These are phyloP conservation scores for Suhomyces pyralidae DNA, from an alignment of 805 yeast species.

Conservation along the genomic window DNA sequence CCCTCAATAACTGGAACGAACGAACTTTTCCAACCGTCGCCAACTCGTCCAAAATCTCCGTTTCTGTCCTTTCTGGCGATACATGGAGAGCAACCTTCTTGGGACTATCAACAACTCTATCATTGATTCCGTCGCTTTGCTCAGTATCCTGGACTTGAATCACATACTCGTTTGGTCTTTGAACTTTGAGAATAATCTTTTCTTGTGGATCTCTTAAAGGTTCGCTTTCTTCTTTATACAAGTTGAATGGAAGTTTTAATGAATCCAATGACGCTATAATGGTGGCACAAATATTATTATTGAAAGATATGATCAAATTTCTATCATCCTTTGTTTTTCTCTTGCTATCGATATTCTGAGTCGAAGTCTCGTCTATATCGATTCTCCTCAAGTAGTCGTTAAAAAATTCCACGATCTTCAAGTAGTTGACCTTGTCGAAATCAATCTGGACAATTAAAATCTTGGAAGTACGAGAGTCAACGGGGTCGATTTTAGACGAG, in stretches of 20 bases:
- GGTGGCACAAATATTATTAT: slow-evolving; percentile 54
- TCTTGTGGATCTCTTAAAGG: slow-evolving; percentile 9
- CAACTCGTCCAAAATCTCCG: slow-evolving; percentile 42
- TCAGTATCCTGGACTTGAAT: slow-evolving; percentile 23
- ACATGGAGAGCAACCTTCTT: slow-evolving; percentile 47
- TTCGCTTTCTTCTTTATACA: slow-evolving; percentile 22
- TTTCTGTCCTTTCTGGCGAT: slow-evolving; percentile 44
- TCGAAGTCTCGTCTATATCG: slow-evolving; percentile 38
- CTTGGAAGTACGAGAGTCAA: slow-evolving; percentile 33
- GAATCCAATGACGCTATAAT: slow-evolving; percentile 43
- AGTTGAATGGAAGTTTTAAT: slow-evolving; percentile 24
- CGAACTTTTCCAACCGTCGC: slow-evolving; percentile 39
- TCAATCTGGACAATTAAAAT: slow-evolving; percentile 32
- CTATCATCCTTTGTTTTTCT: slow-evolving; percentile 36
- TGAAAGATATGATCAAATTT: slow-evolving; percentile 49
- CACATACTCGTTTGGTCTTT: slow-evolving; percentile 37
- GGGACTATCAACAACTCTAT: slow-evolving; percentile 39
- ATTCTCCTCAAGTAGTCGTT: slow-evolving; percentile 45
- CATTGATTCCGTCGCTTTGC: slow-evolving; percentile 21
- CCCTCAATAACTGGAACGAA: slow-evolving; percentile 43
- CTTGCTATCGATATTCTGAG: slow-evolving; percentile 30
- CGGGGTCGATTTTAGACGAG: slow-evolving; percentile 36
- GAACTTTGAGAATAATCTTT: slow-evolving; percentile 12
- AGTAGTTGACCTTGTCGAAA: slow-evolving; percentile 30
- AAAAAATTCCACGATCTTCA: slow-evolving; percentile 42